phyloP scores from a whole-genome alignment of 805 yeast genomes.

The Kuraishia hungarica region DNA sequence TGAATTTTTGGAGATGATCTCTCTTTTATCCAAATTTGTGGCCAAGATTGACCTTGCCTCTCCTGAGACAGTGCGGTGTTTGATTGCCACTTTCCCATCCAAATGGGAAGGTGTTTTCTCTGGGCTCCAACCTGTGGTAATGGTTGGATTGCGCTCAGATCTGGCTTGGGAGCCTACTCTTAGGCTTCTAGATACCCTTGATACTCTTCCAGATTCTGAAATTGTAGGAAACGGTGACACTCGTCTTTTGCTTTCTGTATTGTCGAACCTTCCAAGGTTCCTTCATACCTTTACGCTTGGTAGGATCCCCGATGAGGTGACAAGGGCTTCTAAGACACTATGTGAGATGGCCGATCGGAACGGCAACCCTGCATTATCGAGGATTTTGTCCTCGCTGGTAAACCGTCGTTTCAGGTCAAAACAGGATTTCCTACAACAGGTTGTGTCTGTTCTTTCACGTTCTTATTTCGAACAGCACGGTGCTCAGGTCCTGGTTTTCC shows the following conservation, averaged over 20 bases:
- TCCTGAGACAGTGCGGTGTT: constrained; percentile 74
- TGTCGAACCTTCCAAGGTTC: constrained; percentile 79
- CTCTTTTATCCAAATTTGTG: constrained; percentile 73
- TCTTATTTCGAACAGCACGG: constrained; percentile 68
- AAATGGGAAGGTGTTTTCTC: constrained; percentile 94
- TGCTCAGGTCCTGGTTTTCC: constrained; percentile 64
- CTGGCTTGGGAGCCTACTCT: constrained; percentile 73
- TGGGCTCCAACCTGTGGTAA: constrained; percentile 72
- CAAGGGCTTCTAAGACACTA: constrained; percentile 46
- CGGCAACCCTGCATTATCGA: constrained; percentile 46
- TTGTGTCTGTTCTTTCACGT: constrained; percentile 58
- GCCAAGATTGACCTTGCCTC: constrained; percentile 83
- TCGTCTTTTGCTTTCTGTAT: constrained; percentile 60
- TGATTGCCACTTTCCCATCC: constrained; percentile 83
- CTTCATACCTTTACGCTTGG: constrained; percentile 66
- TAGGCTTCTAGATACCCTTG: constrained; percentile 64
- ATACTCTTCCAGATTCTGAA: constrained; percentile 58
- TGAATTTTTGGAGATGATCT: constrained; percentile 82
- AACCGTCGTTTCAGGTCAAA: constrained; percentile 82
- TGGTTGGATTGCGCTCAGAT: constrained; percentile 79
- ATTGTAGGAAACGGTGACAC: constrained; percentile 67
- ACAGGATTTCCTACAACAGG: constrained; percentile 79
- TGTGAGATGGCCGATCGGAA: constrained; percentile 50
- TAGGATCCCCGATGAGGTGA: constrained; percentile 40
- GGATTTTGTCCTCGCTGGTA: constrained; percentile 69